Conservation (phyloP, 2,329 filamentous ascomycete genomes). For the Aspergillus carbonarius region DNA sequence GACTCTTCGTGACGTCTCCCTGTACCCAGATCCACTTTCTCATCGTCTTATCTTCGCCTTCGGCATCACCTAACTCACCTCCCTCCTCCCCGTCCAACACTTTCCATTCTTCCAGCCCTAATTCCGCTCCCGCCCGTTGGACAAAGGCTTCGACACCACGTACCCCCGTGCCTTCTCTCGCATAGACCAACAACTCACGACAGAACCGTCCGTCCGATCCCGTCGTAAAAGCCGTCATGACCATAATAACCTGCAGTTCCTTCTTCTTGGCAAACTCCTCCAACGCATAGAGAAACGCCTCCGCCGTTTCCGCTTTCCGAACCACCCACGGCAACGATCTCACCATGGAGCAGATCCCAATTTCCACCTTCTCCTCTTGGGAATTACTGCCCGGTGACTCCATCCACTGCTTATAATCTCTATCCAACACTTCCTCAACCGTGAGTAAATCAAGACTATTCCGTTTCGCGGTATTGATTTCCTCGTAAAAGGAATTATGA, state of each 20-base stretch:
- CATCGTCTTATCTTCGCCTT: slow-evolving; percentile 21
- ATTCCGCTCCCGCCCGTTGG: slow-evolving; percentile 42
- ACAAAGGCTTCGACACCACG: slow-evolving; percentile 49
- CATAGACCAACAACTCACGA: slow-evolving; percentile 54
- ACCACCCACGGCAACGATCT: slow-evolving; percentile 56
- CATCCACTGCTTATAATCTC: slow-evolving; percentile 65
- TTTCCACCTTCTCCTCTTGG: slow-evolving; percentile 30
- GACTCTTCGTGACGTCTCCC: slow-evolving; percentile 56
- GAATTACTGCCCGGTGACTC: slow-evolving; percentile 26
- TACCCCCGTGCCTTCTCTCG: slow-evolving; percentile 22
- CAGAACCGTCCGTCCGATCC: slow-evolving; percentile 42
- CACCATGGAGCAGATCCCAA: slow-evolving; percentile 62
- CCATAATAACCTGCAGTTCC: slow-evolving; percentile 53
- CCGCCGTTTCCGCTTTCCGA: slow-evolving; percentile 43
- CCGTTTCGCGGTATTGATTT: slow-evolving; percentile 55
- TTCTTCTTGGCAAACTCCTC: slow-evolving; percentile 47
- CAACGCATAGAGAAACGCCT: slow-evolving; percentile 43
- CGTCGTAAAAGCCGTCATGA: slow-evolving; percentile 60
- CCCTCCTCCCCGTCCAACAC: slow-evolving; percentile 25
- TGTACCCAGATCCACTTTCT: slow-evolving; percentile 58
- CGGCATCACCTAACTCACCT: slow-evolving; percentile 11
- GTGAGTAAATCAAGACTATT: slow-evolving; percentile 54
- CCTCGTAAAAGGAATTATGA: slow-evolving; percentile 50
- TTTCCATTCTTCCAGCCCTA: slow-evolving; percentile 42
- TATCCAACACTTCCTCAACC: slow-evolving; percentile 57